Evolutionary conservation across 1,139 yeast genomes (phyloP).

Genomic region (Blastobotrys malaysiensis): DNA sequence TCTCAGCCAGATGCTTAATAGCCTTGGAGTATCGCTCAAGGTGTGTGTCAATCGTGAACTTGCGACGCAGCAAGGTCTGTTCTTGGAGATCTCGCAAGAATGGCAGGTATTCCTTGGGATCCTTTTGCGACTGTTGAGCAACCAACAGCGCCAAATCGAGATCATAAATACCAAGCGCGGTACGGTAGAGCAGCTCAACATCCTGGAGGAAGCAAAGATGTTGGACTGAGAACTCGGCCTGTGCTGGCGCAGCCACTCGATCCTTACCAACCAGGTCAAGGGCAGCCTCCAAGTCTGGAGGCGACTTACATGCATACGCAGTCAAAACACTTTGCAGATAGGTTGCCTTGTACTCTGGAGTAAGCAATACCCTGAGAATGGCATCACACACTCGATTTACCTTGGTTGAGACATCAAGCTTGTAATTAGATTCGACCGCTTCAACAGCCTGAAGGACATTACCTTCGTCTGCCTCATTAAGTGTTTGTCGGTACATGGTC

Average conservation of each 20-base stretch:
- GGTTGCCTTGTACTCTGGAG: conserved; percentile 48
- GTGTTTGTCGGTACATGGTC: conserved; percentile 79
- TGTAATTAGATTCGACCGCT: not conserved
- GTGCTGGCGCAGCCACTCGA: conserved; percentile 28
- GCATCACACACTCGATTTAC: conserved; percentile 74
- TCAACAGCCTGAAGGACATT: not conserved
- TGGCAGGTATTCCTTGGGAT: conserved; percentile 94
- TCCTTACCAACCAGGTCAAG: conserved; percentile 53
- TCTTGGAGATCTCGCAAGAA: conserved; percentile 76
- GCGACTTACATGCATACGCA: conserved; percentile 87
- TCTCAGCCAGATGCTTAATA: conserved; percentile 55
- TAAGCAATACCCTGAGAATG: conserved; percentile 50
- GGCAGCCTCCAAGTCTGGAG: conserved; percentile 78
- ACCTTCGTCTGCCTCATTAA: conserved; percentile 25
- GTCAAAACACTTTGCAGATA: conserved; percentile 80
- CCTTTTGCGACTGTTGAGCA: conserved; percentile 96
- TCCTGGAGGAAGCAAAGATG: conserved; percentile 91
- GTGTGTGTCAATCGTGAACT: conserved; percentile 74
- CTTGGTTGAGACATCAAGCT: conserved; percentile 35
- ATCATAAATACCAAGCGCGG: conserved; percentile 79
- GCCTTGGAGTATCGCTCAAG: conserved; percentile 67
- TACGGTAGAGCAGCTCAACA: conserved; percentile 72
- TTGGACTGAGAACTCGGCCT: conserved; percentile 53
- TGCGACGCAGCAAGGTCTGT: conserved; percentile 59
- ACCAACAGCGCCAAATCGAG: conserved; percentile 72